A percentile compares a stretch with the other conserved stretches of the same genome.
phyloP scores from a whole-genome alignment of 371 early-diverging fungal genomes.

The Zancudomyces culisetae region DNA sequence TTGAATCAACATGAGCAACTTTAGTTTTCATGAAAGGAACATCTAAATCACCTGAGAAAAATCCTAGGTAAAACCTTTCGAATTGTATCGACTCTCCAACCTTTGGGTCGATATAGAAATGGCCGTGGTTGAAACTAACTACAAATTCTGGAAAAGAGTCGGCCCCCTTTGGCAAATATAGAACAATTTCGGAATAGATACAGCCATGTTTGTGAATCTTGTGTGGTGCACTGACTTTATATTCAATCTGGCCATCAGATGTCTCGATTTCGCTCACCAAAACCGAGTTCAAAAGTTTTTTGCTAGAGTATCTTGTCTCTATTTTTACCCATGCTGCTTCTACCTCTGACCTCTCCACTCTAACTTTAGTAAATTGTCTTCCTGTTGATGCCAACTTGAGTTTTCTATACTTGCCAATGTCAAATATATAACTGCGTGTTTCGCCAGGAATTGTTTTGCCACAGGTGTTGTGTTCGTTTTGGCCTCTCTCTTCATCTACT shows the following conservation, averaged over 20 bases:
- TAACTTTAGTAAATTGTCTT: background rate
- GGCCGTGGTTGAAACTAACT: background rate
- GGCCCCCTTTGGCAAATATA: background rate
- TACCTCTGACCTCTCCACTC: background rate
- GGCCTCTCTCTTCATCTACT: background rate
- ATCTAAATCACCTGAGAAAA: background rate
- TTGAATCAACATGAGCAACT: background rate
- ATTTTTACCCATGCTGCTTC: background rate
- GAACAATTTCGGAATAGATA: background rate
- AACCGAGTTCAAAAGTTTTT: background rate
- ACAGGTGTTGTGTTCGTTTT: background rate
- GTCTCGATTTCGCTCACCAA: background rate
- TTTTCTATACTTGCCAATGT: background rate
- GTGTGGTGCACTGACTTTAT: background rate
- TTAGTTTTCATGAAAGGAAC: background rate
- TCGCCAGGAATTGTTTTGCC: background rate
- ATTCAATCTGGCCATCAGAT: background rate
- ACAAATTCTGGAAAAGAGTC: background rate
- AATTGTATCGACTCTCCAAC: background rate
- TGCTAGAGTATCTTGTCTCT: background rate
- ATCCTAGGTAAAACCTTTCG: background rate
- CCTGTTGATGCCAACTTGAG: background rate
- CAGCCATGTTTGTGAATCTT: background rate
- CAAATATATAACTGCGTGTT: background rate
- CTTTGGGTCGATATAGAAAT: background rate